These are phyloP conservation scores for Paramyrothecium sp. DNA, from an alignment of 2,329 filamentous ascomycete species.

Conservation along the genomic window DNA sequence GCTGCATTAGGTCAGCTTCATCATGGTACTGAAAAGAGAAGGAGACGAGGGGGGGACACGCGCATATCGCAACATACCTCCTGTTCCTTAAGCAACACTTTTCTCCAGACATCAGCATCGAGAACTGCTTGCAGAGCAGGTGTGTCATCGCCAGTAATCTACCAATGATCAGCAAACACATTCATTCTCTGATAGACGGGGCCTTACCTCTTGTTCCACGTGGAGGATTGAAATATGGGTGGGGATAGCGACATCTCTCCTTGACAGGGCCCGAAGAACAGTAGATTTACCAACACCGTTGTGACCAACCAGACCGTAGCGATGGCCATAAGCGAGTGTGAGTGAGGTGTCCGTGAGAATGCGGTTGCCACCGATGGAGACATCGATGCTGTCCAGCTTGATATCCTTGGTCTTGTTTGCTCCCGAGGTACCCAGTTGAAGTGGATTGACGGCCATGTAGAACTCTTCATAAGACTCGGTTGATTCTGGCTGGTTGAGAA, in stretches of 20 bases:
- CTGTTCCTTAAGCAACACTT: constrained; percentile 88
- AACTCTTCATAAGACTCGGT: constrained; percentile 97
- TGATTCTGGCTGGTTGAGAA: constrained; percentile 80
- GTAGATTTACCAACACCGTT: constrained; percentile 99
- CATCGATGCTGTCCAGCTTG: constrained; percentile 94
- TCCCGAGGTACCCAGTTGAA: constrained; percentile 74
- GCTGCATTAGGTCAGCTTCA: constrained; percentile 35
- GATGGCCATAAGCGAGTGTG: constrained; percentile 85
- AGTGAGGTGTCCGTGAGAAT: constrained; percentile 90
- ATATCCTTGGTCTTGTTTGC: constrained; percentile 96
- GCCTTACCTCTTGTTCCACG: constrained; percentile 89
- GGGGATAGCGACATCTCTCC: constrained; percentile 90
- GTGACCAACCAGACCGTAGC: constrained; percentile 96
- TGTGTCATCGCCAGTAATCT: constrained; percentile 95
- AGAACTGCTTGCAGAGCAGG: constrained; percentile 91
- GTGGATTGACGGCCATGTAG: constrained; percentile 98
- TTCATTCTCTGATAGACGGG: neutral
- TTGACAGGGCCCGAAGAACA: constrained; percentile 85
- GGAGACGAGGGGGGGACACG: too few relatives aligned
- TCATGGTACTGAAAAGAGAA: constrained; percentile 25
- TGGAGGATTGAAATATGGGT: constrained; percentile 98
- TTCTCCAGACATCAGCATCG: constrained; percentile 97
- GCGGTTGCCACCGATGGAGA: constrained; percentile 83
- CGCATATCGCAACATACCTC: constrained; percentile 52
- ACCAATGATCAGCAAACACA: constrained; percentile 11